Percentiles rank a stretch among this genome's conserved stretches.
phyloP scores from a whole-genome alignment of 1,139 yeast genomes.

The Saccharomyces hybrid region DNA sequence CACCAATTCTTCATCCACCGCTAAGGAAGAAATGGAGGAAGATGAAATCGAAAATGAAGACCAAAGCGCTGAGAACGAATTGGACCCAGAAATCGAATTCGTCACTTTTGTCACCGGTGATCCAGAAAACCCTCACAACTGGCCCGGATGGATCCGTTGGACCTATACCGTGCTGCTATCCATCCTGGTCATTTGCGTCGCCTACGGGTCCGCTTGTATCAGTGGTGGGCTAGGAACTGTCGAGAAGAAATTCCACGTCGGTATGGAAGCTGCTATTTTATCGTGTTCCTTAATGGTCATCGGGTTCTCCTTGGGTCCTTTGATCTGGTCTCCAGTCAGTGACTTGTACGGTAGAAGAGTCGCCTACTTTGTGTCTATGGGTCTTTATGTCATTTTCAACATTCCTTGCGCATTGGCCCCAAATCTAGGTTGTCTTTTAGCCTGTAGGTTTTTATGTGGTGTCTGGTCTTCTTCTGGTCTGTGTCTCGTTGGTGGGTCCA shows the following conservation, averaged over 20 bases:
- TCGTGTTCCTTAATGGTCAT: conserved; percentile 81
- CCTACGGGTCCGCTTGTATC: conserved; percentile 82
- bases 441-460: conserved; percentile 79
- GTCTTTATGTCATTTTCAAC: conserved; percentile 68
- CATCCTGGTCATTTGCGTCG: conserved; percentile 69
- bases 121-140: conserved; percentile 81
- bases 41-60: too few relatives aligned
- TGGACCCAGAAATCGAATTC: conserved; percentile 65
- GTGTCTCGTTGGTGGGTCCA: conserved; percentile 80
- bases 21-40: conserved; percentile 16
- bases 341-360: conserved; percentile 83
- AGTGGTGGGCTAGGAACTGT: conserved; percentile 72
- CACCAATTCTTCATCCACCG: conserved; percentile 8
- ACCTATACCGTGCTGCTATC: conserved; percentile 58
- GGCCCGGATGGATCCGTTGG: conserved; percentile 58
- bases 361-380: conserved; percentile 68
- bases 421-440: conserved; percentile 71
- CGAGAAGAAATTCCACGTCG: conserved; percentile 55
- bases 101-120: conserved; percentile 72
- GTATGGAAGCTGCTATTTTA: conserved; percentile 68
- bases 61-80: conserved; percentile 5
- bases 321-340: conserved; percentile 85
- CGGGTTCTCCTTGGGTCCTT: conserved; percentile 82
- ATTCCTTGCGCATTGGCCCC: conserved; percentile 85
- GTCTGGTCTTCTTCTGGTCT: conserved; percentile 79